A percentile compares a stretch with the other conserved stretches of the same genome.
These are phyloP conservation scores for Trifolium fragiferum DNA, from an alignment of 306 rosid genomes.

Conservation along the genomic window DNA sequence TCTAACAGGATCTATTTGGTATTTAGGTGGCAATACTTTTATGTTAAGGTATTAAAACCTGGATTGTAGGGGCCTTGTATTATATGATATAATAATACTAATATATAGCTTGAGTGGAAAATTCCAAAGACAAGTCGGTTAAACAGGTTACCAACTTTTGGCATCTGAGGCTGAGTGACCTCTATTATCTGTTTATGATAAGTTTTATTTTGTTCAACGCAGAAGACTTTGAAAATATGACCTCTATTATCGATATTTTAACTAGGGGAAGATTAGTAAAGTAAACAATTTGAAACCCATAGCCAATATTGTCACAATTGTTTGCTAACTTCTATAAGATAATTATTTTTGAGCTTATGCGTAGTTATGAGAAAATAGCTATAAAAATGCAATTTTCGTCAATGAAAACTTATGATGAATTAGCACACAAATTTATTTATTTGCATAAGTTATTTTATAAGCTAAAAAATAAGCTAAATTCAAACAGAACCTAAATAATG, in stretches of 20 bases:
- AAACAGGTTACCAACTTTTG: conserved; percentile 54
- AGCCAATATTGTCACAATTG: background rate
- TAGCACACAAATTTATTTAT: too few species aligned
- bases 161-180: conserved; percentile 3
- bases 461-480: too few species aligned
- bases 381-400: too few species aligned
- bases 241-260: too few species aligned
- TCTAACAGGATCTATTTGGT: conserved; percentile 33
- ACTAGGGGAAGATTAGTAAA: background rate
- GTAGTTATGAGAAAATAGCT: too few species aligned
- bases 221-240: conserved; percentile 21
- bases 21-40: conserved; percentile 20
- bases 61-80: conserved; percentile 25
- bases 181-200: conserved; percentile 5
- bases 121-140: conserved; percentile 40
- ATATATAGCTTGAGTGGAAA: conserved; percentile 2
- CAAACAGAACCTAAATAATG: too few species aligned
- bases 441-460: too few species aligned
- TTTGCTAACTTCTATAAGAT: background rate
- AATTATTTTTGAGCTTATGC: too few species aligned
- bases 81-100: background rate
- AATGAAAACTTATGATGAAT: too few species aligned
- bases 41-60: conserved; percentile 39
- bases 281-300: conserved; percentile 4
- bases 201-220: conserved; percentile 3